These are phyloP conservation scores for Ogataea paradorogensis DNA, from an alignment of 805 yeast species.

Conservation along the genomic window DNA sequence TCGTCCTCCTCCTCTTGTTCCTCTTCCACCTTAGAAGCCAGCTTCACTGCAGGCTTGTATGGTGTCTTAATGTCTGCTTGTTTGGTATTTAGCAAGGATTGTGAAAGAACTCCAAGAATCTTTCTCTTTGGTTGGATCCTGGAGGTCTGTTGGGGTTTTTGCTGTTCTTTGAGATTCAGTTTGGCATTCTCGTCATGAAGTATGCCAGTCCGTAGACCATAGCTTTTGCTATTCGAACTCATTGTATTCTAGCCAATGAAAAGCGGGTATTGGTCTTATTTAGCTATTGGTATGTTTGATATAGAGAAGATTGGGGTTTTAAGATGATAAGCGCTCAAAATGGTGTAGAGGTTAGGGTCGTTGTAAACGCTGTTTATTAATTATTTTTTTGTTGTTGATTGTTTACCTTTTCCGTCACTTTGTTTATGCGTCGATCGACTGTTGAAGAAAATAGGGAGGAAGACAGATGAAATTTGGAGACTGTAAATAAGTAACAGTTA, in stretches of 20 bases:
- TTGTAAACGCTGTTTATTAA: conserved; percentile 7
- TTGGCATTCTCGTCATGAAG: conserved; percentile 27
- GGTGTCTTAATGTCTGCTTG: conserved; percentile 2
- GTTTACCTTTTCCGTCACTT: conserved; percentile 15
- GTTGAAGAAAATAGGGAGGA: neutral
- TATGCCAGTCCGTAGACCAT: conserved; percentile 11
- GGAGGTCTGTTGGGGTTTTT: conserved; percentile 2
- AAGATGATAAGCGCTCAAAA: conserved; percentile 5
- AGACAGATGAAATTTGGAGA: neutral
- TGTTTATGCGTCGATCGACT: conserved; percentile 13
- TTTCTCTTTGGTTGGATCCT: conserved; percentile 19
- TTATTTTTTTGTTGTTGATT: conserved; percentile 18
- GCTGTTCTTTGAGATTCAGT: conserved; percentile 4
- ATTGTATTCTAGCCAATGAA: conserved; percentile 19
- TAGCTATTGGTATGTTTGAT: conserved; percentile 5
- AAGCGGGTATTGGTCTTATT: conserved; percentile 13
- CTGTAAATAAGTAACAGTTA: no score
- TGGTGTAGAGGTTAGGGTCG: conserved; percentile 4
- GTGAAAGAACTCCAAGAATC: conserved; percentile 30
- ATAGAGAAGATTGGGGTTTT: conserved; percentile 2
- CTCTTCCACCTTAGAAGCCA: neutral
- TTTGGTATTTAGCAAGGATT: conserved; percentile 24
- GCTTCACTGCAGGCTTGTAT: neutral
- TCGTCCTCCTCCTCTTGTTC: conserved; percentile 20
- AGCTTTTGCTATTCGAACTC: conserved; percentile 18